phyloP scores from a whole-genome alignment of 2,329 filamentous ascomycete genomes.

The Penicillium paneum region DNA sequence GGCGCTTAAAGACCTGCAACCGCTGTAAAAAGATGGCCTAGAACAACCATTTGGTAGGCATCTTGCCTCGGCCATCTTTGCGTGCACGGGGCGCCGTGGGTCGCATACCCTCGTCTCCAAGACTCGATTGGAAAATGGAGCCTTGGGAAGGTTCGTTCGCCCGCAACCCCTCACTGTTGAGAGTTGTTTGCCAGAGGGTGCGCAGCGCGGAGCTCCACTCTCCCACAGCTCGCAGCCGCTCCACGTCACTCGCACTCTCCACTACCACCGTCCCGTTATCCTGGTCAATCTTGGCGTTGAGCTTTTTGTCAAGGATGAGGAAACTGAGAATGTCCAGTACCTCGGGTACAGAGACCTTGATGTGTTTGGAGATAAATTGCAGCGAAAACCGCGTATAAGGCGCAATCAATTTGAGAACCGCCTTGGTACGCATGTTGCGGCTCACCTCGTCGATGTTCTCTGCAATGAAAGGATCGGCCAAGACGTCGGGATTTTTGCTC shows the following conservation, averaged over 20 bases:
- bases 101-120: conserved; percentile 34
- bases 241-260: conserved; percentile 65
- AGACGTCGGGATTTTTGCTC: conserved; percentile 80
- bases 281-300: conserved; percentile 86
- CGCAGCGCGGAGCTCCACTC: conserved; percentile 69
- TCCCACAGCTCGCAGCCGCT: conserved; percentile 67
- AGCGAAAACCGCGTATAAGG: conserved; percentile 93
- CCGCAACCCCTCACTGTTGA: conserved; percentile 67
- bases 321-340: conserved; percentile 95
- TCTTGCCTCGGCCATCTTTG: conserved; percentile 16
- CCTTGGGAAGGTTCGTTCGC: conserved; percentile 40
- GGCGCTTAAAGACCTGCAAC: conserved; percentile 1
- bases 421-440: conserved; percentile 95
- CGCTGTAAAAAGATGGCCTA: neutral
- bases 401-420: conserved; percentile 85
- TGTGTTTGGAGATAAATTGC: conserved; percentile 78
- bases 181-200: conserved; percentile 66
- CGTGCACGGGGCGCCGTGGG: conserved; percentile 20
- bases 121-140: conserved; percentile 30
- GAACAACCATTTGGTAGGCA: neutral
- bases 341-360: conserved; percentile 80
- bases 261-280: conserved; percentile 80
- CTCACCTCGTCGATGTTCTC: conserved; percentile 99
- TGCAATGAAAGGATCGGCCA: conserved; percentile 91
- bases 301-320: conserved; percentile 84